Conservation (phyloP, 352 stramenopile genomes). For the Pseudoperonospora humuli region DNA sequence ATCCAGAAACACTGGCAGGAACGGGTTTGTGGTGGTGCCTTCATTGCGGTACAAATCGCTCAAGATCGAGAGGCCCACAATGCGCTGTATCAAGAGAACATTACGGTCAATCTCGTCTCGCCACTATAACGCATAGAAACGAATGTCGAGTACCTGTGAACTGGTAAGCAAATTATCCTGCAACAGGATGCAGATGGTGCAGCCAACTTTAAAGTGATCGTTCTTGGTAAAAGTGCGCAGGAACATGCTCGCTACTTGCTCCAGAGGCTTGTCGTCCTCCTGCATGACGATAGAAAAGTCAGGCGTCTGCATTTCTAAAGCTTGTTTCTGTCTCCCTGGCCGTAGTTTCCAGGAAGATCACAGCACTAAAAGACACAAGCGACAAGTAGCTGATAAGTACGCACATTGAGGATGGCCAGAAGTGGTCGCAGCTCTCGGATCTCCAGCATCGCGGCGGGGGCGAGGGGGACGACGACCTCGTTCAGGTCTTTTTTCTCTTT, state of each 20-base stretch:
- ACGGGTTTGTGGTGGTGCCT: constrained; percentile 66
- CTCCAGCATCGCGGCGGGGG: constrained; percentile 50
- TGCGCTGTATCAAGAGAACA: constrained; percentile 33
- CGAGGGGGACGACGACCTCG: constrained; percentile 4
- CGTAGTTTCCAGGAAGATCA: not conserved
- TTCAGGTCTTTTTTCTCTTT: not conserved
- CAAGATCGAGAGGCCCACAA: constrained; percentile 84
- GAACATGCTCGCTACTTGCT: constrained; percentile 63
- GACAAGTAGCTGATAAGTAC: constrained; percentile 6
- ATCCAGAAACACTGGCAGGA: constrained; percentile 82
- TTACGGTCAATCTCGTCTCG: not conserved
- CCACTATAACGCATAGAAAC: not conserved
- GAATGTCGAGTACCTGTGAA: constrained; percentile 45
- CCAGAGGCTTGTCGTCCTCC: constrained; percentile 80
- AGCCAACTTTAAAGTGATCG: constrained; percentile 87
- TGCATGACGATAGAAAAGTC: constrained; percentile 14
- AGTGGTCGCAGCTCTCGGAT: constrained; percentile 74
- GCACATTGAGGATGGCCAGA: constrained; percentile 77
- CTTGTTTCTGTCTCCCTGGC: constrained; percentile 1
- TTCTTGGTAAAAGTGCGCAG: constrained; percentile 81
- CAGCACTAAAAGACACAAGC: not conserved
- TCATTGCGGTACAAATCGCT: constrained; percentile 82
- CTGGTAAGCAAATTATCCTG: constrained; percentile 88
- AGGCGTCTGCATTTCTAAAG: constrained; percentile 4
- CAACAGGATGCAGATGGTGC: constrained; percentile 84